Base-by-base conservation (phyloP, 441 rosid species). In the Arabidopsis hybrid region DNA sequence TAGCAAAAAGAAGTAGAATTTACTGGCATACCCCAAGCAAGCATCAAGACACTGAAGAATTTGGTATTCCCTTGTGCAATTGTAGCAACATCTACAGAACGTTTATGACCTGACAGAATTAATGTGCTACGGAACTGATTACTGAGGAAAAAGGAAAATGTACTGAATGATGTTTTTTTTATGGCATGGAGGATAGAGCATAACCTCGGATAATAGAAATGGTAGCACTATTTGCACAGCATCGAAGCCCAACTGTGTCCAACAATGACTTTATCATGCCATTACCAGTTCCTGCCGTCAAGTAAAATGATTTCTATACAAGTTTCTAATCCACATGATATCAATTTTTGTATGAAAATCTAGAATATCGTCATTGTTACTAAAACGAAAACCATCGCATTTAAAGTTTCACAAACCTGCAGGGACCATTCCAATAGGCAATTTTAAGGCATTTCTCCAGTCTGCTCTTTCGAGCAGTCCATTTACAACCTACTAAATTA, bases 221-320 rank as follows among this genome's bases (percentile, higher is more conserved):
- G 56, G 82, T 78, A 35, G 99, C 97, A 81, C 85, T 84, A 10
- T 77, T 72, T 21, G 89, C 81, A 72, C 69, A 81, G 71, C 97
- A 92, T 6, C 79, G 90, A 81, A 89, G 84, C 49, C 97, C 95
- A 67, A 81, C 97, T 1, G 89, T 67, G 84, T 90, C 89, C 74
- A 95, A 81, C 73, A 87, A 67, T 69, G 97, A 95, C 79, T 92
- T 95, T 60, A 71, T 89, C 99, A 95, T 90, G 64, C 99, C 99
- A 78, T 95, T 95, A 60, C 90, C 90, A 12, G 97, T 94, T 73
- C 97, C 98, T 93, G 80, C 67, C 67, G 1, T 43, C 50, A 69
- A 72, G 11, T 36, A 6, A 16, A 16, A 12, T 2, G 8, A 12
- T 11, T 53, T 29, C 4, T 4, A 2, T 3, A 29, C 6, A 52